Percentiles rank a stretch among this genome's conserved stretches.
phyloP scores from a whole-genome alignment of 305 asterid genomes.

The Fraxinus angustifolia region DNA sequence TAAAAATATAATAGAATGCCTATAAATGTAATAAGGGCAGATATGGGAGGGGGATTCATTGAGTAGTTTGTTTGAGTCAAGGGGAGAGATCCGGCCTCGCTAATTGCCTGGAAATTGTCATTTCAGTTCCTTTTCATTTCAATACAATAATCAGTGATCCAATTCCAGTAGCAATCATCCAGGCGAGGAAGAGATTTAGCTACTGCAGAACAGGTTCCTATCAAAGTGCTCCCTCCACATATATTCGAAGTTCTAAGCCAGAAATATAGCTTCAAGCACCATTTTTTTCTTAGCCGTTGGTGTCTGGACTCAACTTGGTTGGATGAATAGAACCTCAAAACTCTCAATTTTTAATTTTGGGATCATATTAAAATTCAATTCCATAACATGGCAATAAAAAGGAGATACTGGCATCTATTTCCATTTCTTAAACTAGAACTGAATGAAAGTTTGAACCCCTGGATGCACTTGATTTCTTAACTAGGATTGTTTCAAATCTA shows the following conservation, averaged over 20 bases:
- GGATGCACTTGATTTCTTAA: background rate
- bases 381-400: background rate
- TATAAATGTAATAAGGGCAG: background rate
- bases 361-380: background rate
- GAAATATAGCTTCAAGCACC: background rate
- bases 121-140: background rate
- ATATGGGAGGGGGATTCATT: background rate
- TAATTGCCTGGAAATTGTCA: background rate
- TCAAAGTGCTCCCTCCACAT: background rate
- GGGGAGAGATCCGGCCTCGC: background rate
- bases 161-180: background rate
- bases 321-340: background rate
- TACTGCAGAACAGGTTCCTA: background rate
- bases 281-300: background rate
- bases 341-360: background rate
- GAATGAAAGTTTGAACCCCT: background rate
- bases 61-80: background rate
- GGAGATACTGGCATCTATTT: background rate
- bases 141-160: background rate
- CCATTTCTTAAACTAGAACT: background rate
- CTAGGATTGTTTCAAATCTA: background rate
- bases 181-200: background rate
- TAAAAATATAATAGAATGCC: background rate
- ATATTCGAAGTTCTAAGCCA: background rate
- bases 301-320: background rate